Percentiles rank a stretch among this genome's conserved stretches.
Conservation (phyloP, 345 rosid genomes). For the Populus ilicifolia region DNA sequence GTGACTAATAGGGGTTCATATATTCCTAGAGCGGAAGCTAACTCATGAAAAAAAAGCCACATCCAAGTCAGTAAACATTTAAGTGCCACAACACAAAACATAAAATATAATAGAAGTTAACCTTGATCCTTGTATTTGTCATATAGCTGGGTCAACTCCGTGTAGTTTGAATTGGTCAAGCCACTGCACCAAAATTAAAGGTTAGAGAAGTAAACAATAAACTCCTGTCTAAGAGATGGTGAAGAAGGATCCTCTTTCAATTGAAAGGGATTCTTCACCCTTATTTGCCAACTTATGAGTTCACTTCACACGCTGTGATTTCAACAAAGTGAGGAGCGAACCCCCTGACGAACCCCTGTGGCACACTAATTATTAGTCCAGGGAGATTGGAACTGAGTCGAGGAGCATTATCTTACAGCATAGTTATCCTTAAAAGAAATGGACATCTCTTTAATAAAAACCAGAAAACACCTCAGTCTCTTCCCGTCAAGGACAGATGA, state of each 20-base stretch:
- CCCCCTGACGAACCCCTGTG: background rate
- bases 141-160: conserved; percentile 74
- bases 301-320: background rate
- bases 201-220: background rate
- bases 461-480: background rate
- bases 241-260: background rate
- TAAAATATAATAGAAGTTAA: conserved; percentile 11
- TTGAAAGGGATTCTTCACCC: background rate
- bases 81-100: background rate
- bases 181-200: conserved; percentile 52
- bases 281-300: background rate
- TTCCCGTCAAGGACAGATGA: background rate
- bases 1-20: background rate
- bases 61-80: background rate
- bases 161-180: conserved; percentile 87
- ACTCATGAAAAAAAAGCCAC: background rate
- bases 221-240: background rate
- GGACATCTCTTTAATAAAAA: background rate
- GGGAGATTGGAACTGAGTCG: background rate
- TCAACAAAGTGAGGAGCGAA: background rate
- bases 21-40: background rate
- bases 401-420: background rate
- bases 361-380: background rate
- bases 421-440: background rate
- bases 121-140: conserved; percentile 84